Conservation (phyloP, 2,329 filamentous ascomycete species). For the Stachybotrys chlorohalonatus region DNA sequence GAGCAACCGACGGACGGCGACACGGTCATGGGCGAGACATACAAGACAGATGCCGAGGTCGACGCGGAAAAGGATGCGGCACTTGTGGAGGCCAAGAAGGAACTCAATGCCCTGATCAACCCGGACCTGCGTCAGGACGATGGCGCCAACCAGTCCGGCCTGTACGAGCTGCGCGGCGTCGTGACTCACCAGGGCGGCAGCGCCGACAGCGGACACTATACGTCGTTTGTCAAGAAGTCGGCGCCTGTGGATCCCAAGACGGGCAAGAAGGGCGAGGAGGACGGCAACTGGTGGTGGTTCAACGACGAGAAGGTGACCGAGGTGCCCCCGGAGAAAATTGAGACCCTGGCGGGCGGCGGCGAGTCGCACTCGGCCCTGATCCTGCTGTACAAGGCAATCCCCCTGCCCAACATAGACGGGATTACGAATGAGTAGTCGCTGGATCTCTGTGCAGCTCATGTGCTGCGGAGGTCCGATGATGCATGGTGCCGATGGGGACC, state of each 20-base stretch:
- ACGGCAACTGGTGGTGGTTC: conserved; percentile 99
- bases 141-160: conserved; percentile 82
- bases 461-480: too few relatives aligned
- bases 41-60: conserved; percentile 89
- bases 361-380: conserved; percentile 79
- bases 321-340: conserved; percentile 84
- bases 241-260: conserved; percentile 62
- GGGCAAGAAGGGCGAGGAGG: conserved; percentile 70
- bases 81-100: conserved; percentile 75
- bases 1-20: conserved; percentile 48
- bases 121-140: conserved; percentile 66
- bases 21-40: conserved; percentile 61
- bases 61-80: conserved; percentile 75
- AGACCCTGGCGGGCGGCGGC: conserved; percentile 79
- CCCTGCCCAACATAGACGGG: conserved; percentile 51
- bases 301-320: conserved; percentile 97
- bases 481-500: not conserved
- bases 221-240: conserved; percentile 92
- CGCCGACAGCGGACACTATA: conserved; percentile 97
- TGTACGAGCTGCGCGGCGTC: conserved; percentile 90
- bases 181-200: conserved; percentile 95
- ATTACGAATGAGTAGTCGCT: conserved; percentile 12
- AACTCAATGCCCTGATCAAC: conserved; percentile 70
- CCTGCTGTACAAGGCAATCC: conserved; percentile 67
- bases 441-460: not conserved